A percentile compares a stretch with the other conserved stretches of the same genome.
These are phyloP conservation scores for Russula sp. DNA, from an alignment of 768 basidiomycete genomes.

Conservation along the genomic window DNA sequence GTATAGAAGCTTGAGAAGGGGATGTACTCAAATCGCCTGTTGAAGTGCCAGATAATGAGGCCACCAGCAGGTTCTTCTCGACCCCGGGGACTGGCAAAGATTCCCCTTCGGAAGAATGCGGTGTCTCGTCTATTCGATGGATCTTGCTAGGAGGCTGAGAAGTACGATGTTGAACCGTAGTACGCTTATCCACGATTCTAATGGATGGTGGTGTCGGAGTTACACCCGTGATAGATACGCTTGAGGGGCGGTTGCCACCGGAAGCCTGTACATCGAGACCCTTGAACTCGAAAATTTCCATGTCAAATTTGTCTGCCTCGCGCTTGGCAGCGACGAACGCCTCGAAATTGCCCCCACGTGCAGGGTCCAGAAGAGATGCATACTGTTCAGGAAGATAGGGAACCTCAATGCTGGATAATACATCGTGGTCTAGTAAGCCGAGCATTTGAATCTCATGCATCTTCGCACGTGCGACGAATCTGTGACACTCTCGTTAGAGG, in stretches of 20 bases:
- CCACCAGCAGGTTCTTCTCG: conserved; percentile 28
- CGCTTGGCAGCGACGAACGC: conserved; percentile 38
- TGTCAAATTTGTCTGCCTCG: conserved; percentile 73
- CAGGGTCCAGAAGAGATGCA: conserved; percentile 33
- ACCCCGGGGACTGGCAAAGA: conserved; percentile 43
- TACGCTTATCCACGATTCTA: conserved; percentile 28
- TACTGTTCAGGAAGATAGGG: conserved; percentile 61
- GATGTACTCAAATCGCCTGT: conserved; percentile 48
- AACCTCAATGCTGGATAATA: conserved; percentile 84
- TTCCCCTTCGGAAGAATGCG: conserved; percentile 48
- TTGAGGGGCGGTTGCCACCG: conserved; percentile 40
- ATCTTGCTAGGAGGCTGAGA: conserved; percentile 51
- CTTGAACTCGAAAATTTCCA: conserved; percentile 58
- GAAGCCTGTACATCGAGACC: conserved; percentile 39
- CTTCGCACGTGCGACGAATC: conserved; percentile 91
- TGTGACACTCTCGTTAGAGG: conserved; percentile 35
- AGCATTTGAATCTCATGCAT: conserved; percentile 98
- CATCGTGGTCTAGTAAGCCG: conserved; percentile 86
- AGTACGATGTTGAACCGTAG: conserved; percentile 45
- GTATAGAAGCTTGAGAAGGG: conserved; percentile 65
- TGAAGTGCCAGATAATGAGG: conserved; percentile 25
- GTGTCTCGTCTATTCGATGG: conserved; percentile 70
- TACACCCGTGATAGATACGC: conserved; percentile 39
- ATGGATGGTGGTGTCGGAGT: conserved; percentile 20
- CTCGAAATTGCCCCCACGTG: conserved; percentile 27